Percentiles rank a stretch among this genome's conserved stretches.
phyloP scores from a whole-genome alignment of 192 early-diverging fungal species.

The Coemansia sp. region DNA sequence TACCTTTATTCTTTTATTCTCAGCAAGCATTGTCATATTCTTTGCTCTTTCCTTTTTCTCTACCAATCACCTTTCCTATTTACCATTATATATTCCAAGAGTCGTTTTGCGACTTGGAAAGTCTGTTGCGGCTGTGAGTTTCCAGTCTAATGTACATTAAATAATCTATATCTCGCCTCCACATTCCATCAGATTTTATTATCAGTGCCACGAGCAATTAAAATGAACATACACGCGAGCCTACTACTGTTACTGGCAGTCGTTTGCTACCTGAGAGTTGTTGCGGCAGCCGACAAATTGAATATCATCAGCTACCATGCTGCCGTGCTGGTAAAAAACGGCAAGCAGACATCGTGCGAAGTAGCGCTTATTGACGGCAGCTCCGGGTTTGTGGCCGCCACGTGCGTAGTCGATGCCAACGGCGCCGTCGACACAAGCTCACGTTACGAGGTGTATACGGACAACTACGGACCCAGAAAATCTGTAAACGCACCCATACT shows the following conservation, averaged over 20 bases:
- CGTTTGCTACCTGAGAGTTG: neutral
- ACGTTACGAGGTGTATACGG: conserved; percentile 22
- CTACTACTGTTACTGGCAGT: neutral
- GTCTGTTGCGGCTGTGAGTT: neutral
- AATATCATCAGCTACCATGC: neutral
- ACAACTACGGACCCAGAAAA: neutral
- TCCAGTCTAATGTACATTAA: neutral
- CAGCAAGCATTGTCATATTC: neutral
- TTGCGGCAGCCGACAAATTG: neutral
- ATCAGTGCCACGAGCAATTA: neutral
- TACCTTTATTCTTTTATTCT: neutral
- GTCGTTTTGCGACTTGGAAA: neutral
- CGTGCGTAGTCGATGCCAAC: conserved; percentile 24
- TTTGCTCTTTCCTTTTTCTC: neutral
- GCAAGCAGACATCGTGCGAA: conserved; percentile 38
- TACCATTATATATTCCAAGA: neutral
- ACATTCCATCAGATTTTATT: neutral
- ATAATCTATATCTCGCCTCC: neutral
- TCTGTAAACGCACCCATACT: neutral
- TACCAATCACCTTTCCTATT: neutral
- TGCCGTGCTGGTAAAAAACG: conserved; percentile 36
- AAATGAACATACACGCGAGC: neutral
- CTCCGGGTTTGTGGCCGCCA: conserved; percentile 39
- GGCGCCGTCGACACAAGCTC: conserved; percentile 14
- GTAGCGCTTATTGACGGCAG: conserved; percentile 39